phyloP scores from a whole-genome alignment of 2,329 filamentous ascomycete species.

The Talaromyces sp. region DNA sequence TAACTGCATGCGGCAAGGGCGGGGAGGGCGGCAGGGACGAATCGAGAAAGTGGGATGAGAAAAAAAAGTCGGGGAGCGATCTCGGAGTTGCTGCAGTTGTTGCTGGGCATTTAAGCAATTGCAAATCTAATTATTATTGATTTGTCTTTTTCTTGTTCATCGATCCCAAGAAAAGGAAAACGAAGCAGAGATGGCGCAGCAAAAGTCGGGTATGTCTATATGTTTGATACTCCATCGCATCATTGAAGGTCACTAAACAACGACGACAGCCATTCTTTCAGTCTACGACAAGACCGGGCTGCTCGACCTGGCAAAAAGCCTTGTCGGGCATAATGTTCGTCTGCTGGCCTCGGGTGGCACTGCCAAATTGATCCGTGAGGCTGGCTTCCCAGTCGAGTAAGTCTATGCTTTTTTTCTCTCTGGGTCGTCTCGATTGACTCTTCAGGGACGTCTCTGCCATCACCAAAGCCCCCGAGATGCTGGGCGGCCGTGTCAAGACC shows the following conservation, averaged over 20 bases:
- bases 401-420: constrained; percentile 26
- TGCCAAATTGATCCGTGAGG: constrained; percentile 92
- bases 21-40: constrained; percentile 4
- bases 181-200: constrained; percentile 27
- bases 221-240: not conserved
- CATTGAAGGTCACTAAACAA: not conserved
- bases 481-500: constrained; percentile 87
- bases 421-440: not conserved
- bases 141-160: not conserved
- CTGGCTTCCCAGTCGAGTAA: constrained; percentile 90
- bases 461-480: constrained; percentile 95
- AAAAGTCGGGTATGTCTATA: constrained; percentile 35
- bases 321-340: constrained; percentile 82
- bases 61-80: constrained; percentile 3
- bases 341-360: constrained; percentile 94
- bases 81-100: constrained; percentile 21
- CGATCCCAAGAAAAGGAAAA: constrained; percentile 2
- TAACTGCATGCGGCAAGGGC: constrained; percentile 1
- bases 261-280: constrained; percentile 75
- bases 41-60: constrained; percentile 8
- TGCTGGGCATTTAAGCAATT: constrained; percentile 6
- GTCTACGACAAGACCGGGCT: constrained; percentile 99
- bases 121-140: constrained; percentile 1
- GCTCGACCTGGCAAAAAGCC: constrained; percentile 84
- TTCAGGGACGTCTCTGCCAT: constrained; percentile 90